These are phyloP conservation scores for Quercus lobata DNA, from an alignment of 331 rosid genomes.

Conservation along the genomic window DNA sequence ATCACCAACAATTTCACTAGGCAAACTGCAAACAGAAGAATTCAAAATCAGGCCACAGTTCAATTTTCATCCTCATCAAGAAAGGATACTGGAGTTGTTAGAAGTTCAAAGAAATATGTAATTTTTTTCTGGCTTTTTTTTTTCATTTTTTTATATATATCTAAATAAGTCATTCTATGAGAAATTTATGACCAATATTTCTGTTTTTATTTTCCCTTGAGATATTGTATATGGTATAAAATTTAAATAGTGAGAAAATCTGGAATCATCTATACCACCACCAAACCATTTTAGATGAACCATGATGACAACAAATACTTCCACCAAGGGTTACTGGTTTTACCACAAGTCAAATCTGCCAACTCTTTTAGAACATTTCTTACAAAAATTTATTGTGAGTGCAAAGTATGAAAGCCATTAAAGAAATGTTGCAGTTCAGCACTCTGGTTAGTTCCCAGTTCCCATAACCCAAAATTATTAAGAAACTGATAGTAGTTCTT, in stretches of 20 bases:
- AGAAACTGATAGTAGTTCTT: background rate
- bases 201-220: background rate
- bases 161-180: background rate
- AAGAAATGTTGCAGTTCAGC: background rate
- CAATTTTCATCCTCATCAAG: conserved; percentile 5
- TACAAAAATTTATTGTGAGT: background rate
- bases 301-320: background rate
- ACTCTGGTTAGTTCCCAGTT: background rate
- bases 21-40: conserved; percentile 42
- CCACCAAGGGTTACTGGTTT: background rate
- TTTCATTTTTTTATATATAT: background rate
- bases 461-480: background rate
- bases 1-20: conserved; percentile 90
- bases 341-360: background rate
- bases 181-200: background rate
- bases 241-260: background rate
- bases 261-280: background rate
- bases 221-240: background rate
- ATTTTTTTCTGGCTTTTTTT: too few species aligned
- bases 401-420: background rate
- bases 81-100: background rate
- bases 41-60: conserved; percentile 1
- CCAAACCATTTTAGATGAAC: background rate
- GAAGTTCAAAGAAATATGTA: background rate
- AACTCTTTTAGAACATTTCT: background rate